These are phyloP conservation scores for Pleurotus cornucopiae DNA, from an alignment of 768 basidiomycete genomes.

Conservation along the genomic window DNA sequence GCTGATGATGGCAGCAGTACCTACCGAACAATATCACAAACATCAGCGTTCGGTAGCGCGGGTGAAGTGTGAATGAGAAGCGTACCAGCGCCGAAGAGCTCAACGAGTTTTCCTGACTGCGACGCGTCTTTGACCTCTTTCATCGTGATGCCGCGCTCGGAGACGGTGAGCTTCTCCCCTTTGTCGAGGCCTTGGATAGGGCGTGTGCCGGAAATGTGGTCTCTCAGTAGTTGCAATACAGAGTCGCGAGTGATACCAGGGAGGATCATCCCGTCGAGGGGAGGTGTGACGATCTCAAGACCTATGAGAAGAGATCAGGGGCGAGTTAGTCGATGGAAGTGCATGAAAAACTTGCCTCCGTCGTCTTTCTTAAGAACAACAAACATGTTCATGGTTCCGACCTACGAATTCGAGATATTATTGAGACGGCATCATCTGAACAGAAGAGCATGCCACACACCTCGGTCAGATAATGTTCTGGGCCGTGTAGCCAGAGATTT, in stretches of 20 bases:
- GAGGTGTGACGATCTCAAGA: conserved; percentile 84
- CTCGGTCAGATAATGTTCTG: conserved; percentile 56
- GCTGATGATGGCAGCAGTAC: conserved; percentile 76
- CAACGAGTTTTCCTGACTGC: conserved; percentile 62
- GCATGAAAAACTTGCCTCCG: conserved; percentile 39
- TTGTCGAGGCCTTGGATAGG: conserved; percentile 48
- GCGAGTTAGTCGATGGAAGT: neutral
- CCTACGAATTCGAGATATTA: conserved; percentile 35
- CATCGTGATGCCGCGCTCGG: conserved; percentile 75
- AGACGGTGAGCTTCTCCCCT: conserved; percentile 41
- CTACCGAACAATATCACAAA: conserved; percentile 33
- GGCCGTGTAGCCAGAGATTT: conserved; percentile 86
- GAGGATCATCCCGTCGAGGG: conserved; percentile 87
- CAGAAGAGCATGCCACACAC: conserved; percentile 13
- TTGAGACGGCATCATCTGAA: conserved; percentile 19
- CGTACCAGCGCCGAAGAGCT: conserved; percentile 79
- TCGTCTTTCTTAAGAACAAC: conserved; percentile 70
- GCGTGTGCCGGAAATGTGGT: conserved; percentile 47
- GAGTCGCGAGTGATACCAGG: conserved; percentile 91
- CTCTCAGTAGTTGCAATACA: conserved; percentile 64
- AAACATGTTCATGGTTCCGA: conserved; percentile 93
- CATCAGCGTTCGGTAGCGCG: neutral
- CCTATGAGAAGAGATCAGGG: conserved; percentile 34
- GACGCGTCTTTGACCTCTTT: conserved; percentile 60
- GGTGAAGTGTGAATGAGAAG: conserved; percentile 9